Evolutionary conservation across 345 rosid species (phyloP).

Genomic region (Gossypium herbaceum): DNA sequence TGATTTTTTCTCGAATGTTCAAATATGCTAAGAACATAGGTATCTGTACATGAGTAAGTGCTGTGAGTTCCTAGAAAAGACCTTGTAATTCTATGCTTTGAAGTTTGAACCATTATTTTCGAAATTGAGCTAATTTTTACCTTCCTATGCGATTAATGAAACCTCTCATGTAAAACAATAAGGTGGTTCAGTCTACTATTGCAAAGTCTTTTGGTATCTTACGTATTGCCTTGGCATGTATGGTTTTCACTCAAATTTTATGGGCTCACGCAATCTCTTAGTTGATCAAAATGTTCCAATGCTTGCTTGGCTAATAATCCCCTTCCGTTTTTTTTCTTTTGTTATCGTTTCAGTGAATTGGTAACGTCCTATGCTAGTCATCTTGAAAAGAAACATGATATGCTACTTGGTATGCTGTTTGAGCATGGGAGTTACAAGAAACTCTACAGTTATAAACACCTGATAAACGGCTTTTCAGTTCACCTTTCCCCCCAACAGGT

Average conservation of each 20-base stretch:
- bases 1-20: background rate
- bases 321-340: background rate
- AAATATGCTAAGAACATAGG: background rate
- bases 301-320: background rate
- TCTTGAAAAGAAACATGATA: slow-evolving; percentile 89
- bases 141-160: background rate
- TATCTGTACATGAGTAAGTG: background rate
- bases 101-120: background rate
- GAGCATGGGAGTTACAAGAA: slow-evolving; percentile 73
- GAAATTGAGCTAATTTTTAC: background rate
- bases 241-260: slow-evolving; percentile 7
- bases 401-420: slow-evolving; percentile 81
- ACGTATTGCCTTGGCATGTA: background rate
- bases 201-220: background rate
- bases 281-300: background rate
- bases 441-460: slow-evolving; percentile 93
- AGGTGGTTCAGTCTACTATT: slow-evolving; percentile 1
- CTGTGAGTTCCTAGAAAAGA: background rate
- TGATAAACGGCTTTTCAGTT: slow-evolving; percentile 92
- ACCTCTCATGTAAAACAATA: background rate
- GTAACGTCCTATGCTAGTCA: slow-evolving; percentile 80
- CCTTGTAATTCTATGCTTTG: background rate
- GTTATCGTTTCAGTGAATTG: slow-evolving; percentile 51
- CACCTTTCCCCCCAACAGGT: slow-evolving; percentile 87
- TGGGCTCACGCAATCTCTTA: background rate